Evolutionary conservation across 2,329 filamentous ascomycete species (phyloP).

Genomic region (Sclerotinia sclerotiorum): DNA sequence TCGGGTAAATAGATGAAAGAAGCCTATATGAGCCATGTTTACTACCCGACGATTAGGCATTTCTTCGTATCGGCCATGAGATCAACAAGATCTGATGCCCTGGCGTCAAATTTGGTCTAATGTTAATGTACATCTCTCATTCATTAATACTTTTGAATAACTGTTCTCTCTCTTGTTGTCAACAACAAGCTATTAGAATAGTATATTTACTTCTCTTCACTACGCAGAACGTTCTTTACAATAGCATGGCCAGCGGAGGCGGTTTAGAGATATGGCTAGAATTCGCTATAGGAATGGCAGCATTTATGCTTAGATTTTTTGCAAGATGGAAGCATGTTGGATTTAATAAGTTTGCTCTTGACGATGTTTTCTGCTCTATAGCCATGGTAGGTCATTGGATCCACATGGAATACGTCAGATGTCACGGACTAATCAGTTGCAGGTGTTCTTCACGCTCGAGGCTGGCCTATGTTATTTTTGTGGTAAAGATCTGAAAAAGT

Average conservation of each 20-base stretch:
- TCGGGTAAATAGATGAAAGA: not conserved
- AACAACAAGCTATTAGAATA: not conserved
- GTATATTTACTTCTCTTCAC: no score
- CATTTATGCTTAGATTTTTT: conserved; percentile 4
- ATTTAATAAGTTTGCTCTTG: conserved; percentile 4
- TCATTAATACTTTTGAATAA: not conserved
- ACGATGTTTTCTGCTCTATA: not conserved
- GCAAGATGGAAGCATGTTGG: conserved; percentile 7
- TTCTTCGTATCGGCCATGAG: conserved; percentile 1
- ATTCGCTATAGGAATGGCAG: not conserved
- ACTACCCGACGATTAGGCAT: conserved; percentile 1
- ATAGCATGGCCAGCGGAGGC: not conserved
- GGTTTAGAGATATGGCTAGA: not conserved
- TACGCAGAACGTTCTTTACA: not conserved
- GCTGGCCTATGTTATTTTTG: not conserved
- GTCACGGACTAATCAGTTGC: not conserved
- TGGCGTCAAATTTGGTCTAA: not conserved
- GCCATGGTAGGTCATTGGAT: not conserved
- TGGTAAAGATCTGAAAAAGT: not conserved
- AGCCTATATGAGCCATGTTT: not conserved
- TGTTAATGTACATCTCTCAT: not conserved
- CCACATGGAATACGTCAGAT: not conserved
- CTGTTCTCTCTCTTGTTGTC: not conserved
- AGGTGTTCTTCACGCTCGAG: not conserved
- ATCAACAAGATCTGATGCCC: not conserved